Base-by-base conservation (phyloP, 1,284 basidiomycete species). In the Ceratobasidium sp. region DNA sequence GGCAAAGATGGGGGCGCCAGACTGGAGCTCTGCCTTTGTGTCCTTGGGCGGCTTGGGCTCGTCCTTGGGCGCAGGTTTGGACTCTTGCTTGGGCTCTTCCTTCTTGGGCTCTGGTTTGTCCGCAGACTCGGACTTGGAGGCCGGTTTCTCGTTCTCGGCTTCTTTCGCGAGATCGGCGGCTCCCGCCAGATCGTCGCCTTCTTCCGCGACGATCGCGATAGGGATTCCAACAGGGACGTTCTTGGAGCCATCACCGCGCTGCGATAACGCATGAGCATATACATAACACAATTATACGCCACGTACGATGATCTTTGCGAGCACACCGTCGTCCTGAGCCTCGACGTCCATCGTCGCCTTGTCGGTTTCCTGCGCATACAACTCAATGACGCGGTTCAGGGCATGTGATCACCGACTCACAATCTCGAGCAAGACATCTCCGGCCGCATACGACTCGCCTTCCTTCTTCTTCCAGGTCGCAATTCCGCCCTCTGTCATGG, bases 301-400 rank as follows among this genome's bases (percentile, higher is more conserved):
- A 78, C 87, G 68, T 79, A 87, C 89, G 69, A 93, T 87, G 73
- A 91, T 97, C 82, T 95, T 98, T 50, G 92, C 96, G 77, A 99
- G 79, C 15, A 98, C 80, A 73, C 96, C 96, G 75, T 98, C 96
- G 47, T 98, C 96, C 78, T 94, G 94, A 4, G 96, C 95, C 80
- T 99, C 96, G n/a, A 99, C 96, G 76, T 99, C 96, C 76, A 99
- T 98, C 0, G 95, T 97, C 13, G 96, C 96, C 82, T 98, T 98
- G 86, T 98, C 96, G 42, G 96, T 98, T 85, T 98, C 96, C 95
- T 97, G 77, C 35, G 69, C 56, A 32, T 40, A 17, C 38, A 40
- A 13, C 50, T 72, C 62, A 68, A 64, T 40, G 69, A 22, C 68
- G 47, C 13, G 45, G 10, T 47, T 43, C 38, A 25, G 42, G 47